Evolutionary conservation across 306 rosid species (phyloP).

Genomic region (Gleditsia sinensis): DNA sequence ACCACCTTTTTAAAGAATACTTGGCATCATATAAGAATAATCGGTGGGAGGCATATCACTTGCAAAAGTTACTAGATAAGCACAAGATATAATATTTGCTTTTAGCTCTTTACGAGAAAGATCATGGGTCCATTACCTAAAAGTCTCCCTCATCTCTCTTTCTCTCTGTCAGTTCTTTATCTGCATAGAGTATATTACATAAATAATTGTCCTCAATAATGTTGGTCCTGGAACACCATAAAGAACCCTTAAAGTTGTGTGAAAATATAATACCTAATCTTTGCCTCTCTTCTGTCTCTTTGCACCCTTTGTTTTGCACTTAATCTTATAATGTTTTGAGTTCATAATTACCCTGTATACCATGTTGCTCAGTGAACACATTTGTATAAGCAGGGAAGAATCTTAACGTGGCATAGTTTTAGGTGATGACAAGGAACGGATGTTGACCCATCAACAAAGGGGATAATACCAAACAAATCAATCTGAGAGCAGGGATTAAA

Average conservation of each 20-base stretch:
- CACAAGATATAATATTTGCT: slow-evolving; percentile 41
- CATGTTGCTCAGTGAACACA: slow-evolving; percentile 25
- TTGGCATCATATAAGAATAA: slow-evolving; percentile 62
- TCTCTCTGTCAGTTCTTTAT: slow-evolving; percentile 35
- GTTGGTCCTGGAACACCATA: neutral
- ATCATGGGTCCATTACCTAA: slow-evolving; percentile 51
- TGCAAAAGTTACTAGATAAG: slow-evolving; percentile 59
- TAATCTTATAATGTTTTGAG: too few species aligned
- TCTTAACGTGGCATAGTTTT: slow-evolving; percentile 74
- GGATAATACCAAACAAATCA: slow-evolving; percentile 80
- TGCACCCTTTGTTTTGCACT: too few species aligned
- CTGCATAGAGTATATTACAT: neutral
- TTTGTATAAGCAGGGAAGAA: slow-evolving; percentile 63
- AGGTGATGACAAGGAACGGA: slow-evolving; percentile 89
- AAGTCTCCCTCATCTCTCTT: slow-evolving; percentile 43
- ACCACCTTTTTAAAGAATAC: slow-evolving; percentile 43
- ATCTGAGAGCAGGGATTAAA: slow-evolving; percentile 43
- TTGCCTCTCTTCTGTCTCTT: too few species aligned
- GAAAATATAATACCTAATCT: too few species aligned
- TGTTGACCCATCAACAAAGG: slow-evolving; percentile 88
- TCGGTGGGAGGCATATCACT: slow-evolving; percentile 72
- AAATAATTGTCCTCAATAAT: neutral
- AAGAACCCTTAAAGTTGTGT: neutral
- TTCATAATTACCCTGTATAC: slow-evolving; percentile 26
- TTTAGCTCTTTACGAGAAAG: slow-evolving; percentile 35